Conservation (phyloP, 1,284 basidiomycete genomes). For the Ustilago shanxiensis region DNA sequence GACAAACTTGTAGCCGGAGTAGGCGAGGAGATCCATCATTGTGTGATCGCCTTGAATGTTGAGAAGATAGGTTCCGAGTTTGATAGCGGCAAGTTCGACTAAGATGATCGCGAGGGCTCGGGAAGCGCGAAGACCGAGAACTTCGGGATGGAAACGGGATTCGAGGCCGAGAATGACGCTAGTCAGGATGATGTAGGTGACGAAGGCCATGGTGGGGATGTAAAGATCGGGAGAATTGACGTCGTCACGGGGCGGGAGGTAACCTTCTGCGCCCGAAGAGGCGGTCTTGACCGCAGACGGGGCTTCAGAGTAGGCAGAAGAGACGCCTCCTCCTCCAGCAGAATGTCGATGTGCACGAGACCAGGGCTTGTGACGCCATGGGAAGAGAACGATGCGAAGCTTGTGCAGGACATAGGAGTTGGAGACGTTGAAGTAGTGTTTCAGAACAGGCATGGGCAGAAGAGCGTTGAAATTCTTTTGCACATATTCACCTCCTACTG, state of each 20-base stretch:
- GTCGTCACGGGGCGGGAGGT: slow-evolving; percentile 89
- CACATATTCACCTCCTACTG: slow-evolving; percentile 94
- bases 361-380: slow-evolving; percentile 82
- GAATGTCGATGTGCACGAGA: slow-evolving; percentile 62
- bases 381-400: slow-evolving; percentile 89
- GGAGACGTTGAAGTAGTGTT: slow-evolving; percentile 96
- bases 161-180: slow-evolving; percentile 83
- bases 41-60: slow-evolving; percentile 83
- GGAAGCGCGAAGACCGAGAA: slow-evolving; percentile 87
- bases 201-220: slow-evolving; percentile 95
- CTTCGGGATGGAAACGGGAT: slow-evolving; percentile 86
- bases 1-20: slow-evolving; percentile 97
- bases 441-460: slow-evolving; percentile 74
- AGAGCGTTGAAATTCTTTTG: slow-evolving; percentile 78
- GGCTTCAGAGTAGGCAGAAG: slow-evolving; percentile 34
- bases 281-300: slow-evolving; percentile 26
- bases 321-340: slow-evolving; percentile 30
- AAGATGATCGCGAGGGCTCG: slow-evolving; percentile 75
- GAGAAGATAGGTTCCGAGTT: slow-evolving; percentile 89
- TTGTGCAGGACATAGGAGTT: slow-evolving; percentile 96
- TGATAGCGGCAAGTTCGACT: slow-evolving; percentile 85
- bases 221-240: slow-evolving; percentile 96
- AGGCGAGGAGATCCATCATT: slow-evolving; percentile 74
- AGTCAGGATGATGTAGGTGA: slow-evolving; percentile 93
- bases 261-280: slow-evolving; percentile 70